Evolutionary conservation across 495 filamentous ascomycete species (phyloP).

Genomic region (Penicillium desertorum): DNA sequence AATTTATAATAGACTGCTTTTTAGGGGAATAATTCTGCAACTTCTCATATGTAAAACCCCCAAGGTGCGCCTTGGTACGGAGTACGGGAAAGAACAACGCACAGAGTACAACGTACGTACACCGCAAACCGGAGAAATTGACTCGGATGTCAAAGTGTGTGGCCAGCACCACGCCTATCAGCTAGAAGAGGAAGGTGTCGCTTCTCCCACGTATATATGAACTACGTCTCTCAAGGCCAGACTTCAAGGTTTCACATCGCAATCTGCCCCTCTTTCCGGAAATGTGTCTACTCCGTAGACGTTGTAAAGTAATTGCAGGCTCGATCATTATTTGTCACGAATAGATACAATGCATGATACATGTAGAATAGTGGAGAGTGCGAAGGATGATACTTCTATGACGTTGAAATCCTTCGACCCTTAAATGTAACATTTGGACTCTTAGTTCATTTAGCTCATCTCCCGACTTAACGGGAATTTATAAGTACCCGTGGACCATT

Average conservation of each 20-base stretch:
- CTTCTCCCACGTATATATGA: neutral
- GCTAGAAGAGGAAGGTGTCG: constrained; percentile 5
- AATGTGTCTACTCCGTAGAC: neutral
- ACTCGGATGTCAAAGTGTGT: neutral
- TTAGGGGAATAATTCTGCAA: neutral
- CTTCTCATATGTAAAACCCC: neutral
- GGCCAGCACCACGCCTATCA: neutral
- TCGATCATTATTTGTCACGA: neutral
- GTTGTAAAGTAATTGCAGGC: neutral
- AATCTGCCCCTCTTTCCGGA: neutral
- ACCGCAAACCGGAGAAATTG: constrained; percentile 1
- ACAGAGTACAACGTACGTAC: neutral
- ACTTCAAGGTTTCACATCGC: constrained; percentile 1
- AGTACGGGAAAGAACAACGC: too few relatives aligned
- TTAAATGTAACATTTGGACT: too few relatives aligned
- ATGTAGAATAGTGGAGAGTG: neutral
- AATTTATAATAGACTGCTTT: too few relatives aligned
- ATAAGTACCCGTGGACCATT: constrained; percentile 4
- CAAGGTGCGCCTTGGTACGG: neutral
- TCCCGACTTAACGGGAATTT: constrained; percentile 11
- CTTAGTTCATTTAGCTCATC: neutral
- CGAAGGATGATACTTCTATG: neutral
- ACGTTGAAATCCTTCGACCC: neutral
- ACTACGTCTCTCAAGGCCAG: neutral
- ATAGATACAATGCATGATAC: neutral